Evolutionary conservation across 345 rosid species (phyloP), one percentile per base, ranked within the genome.

Genomic region (Psidium friedrichsthalianum): DNA sequence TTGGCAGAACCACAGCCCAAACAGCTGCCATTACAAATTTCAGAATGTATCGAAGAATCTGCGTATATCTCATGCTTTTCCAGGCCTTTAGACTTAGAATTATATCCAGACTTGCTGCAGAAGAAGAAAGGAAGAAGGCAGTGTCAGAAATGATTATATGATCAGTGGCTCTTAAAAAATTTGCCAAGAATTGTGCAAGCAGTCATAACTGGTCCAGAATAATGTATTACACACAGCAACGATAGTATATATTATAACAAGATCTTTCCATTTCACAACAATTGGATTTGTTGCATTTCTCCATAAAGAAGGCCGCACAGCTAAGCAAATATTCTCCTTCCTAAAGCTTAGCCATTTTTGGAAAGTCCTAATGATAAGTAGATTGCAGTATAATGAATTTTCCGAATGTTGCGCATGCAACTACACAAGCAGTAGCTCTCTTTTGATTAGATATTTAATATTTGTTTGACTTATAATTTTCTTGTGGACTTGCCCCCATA

Each of bases 11-110:
- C 55, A 98, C 92, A 12, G 96, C 95, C 99, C 99, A 98, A 81
- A 87, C 87, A 87, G 96, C 97, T 51, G 99, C 98, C 84, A 94
- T 91, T 6, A 87, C 89, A 87, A 95, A 93, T 86, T 98, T 98
- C 87, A 94, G 87, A 89, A 96, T 86, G 89, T 94, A 96, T 8
- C 99, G 96, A 57, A 96, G 51, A 87, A 94, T 94, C 86, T 98
- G 99, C 36, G 95, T 90, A 83, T 85, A 86, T 85, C 94, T 95
- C 86, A 98, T 92, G 92, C 94, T 92, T 85, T 89, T 93, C 99
- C 99, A 98, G 54, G 98, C 99, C 86, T 88, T 90, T 88, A 95
- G 84, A 89, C 95, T 96, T 74, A 97, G 96, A 87, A 97, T 90
- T 87, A 97, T 86, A 74, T 97, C 99, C 90, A 97, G 88, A 78